Percentiles rank a stretch among this genome's conserved stretches.
phyloP scores from a whole-genome alignment of 2,329 filamentous ascomycete genomes.

The Xylaria digitata region DNA sequence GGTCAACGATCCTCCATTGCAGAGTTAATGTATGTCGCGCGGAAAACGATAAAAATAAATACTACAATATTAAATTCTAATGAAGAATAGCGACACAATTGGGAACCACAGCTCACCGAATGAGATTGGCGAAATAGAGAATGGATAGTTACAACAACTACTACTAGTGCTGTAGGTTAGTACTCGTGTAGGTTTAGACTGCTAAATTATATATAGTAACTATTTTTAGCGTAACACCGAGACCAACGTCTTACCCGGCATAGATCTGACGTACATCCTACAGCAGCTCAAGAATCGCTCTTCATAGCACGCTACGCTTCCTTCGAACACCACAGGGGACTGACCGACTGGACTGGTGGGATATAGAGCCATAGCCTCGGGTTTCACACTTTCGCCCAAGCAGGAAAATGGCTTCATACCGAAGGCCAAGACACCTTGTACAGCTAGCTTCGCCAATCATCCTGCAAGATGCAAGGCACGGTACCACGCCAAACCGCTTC shows the following conservation, averaged over 20 bases:
- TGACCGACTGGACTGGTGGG: not conserved
- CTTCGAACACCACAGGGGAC: not conserved
- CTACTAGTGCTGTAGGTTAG: not conserved
- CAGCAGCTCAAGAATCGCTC: not conserved
- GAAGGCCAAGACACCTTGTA: constrained; percentile 24
- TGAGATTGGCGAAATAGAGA: too few relatives aligned
- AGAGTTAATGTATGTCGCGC: too few relatives aligned
- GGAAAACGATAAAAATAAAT: too few relatives aligned
- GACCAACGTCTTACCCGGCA: not conserved
- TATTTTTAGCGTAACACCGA: not conserved
- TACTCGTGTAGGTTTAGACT: not conserved
- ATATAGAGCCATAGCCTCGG: constrained; percentile 23
- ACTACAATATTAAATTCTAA: too few relatives aligned
- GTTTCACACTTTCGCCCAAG: constrained; percentile 10
- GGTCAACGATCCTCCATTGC: too few relatives aligned
- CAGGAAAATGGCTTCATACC: constrained; percentile 20
- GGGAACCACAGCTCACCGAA: too few relatives aligned
- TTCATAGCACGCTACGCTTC: not conserved
- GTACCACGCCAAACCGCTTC: constrained; percentile 33
- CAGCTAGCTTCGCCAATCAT: constrained; percentile 37
- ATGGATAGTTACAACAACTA: too few relatives aligned
- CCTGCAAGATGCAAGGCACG: constrained; percentile 40
- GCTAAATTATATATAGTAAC: not conserved
- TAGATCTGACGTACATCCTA: not conserved
- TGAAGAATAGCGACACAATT: too few relatives aligned